A percentile compares a stretch with the other conserved stretches of the same genome.
Evolutionary conservation across 1,139 yeast genomes (phyloP).

Genomic region (Saccharomycopsis hybrid): DNA sequence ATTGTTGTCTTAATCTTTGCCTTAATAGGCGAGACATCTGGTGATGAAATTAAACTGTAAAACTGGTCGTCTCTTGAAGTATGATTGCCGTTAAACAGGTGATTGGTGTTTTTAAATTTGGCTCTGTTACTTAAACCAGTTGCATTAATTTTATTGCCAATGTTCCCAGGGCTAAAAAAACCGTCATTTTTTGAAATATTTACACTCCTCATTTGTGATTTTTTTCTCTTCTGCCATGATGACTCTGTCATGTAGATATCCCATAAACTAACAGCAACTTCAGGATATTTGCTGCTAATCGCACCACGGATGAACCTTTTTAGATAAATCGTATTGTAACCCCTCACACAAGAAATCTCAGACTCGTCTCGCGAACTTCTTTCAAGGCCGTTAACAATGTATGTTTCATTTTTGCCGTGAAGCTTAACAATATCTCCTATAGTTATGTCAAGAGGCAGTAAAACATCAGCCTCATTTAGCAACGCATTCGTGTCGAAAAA

Average conservation of each 20-base stretch:
- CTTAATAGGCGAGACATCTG: slow-evolving; percentile 17
- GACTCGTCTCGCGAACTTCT: slow-evolving; percentile 11
- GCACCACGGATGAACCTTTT: slow-evolving; percentile 27
- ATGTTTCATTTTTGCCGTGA: slow-evolving; percentile 27
- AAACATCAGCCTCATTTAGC: slow-evolving; percentile 9
- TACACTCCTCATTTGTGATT: background rate
- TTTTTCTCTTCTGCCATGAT: background rate
- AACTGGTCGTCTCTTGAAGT: slow-evolving; percentile 7
- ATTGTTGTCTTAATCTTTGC: slow-evolving; percentile 8
- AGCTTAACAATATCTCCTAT: slow-evolving; percentile 37
- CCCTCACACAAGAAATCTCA: slow-evolving; percentile 47
- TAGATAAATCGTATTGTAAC: slow-evolving; percentile 44
- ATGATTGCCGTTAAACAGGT: background rate
- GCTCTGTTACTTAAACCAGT: background rate
- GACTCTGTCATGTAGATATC: slow-evolving; percentile 15
- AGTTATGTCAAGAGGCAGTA: slow-evolving; percentile 32
- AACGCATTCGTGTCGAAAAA: slow-evolving; percentile 15
- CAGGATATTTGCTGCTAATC: slow-evolving; percentile 10
- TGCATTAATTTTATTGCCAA: background rate
- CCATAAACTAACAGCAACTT: slow-evolving; percentile 14
- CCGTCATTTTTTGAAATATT: background rate
- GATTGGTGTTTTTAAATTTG: background rate
- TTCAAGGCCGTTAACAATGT: slow-evolving; percentile 42
- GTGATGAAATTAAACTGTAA: slow-evolving; percentile 13
- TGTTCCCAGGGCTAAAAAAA: background rate